Conservation (phyloP, 1,284 basidiomycete species). For the Sporisorium graminicola region DNA sequence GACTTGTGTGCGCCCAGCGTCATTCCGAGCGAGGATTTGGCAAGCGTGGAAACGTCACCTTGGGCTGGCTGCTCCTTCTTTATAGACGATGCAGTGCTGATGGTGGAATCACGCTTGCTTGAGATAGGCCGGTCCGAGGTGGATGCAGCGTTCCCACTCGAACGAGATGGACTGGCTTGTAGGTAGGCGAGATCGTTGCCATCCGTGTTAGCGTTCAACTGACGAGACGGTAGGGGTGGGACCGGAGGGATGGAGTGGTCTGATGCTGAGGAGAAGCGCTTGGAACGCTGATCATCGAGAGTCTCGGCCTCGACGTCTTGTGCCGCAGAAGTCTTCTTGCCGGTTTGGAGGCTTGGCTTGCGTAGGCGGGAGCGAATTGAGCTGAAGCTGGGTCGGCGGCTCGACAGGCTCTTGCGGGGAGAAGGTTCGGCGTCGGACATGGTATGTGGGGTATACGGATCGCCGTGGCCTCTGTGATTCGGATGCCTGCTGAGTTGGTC, state of each 20-base stretch:
- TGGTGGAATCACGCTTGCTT: constrained; percentile 9
- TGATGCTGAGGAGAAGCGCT: constrained; percentile 37
- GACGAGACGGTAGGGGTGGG: constrained; percentile 30
- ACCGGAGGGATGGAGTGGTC: constrained; percentile 36
- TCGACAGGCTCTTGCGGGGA: constrained; percentile 32
- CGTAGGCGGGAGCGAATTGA: constrained; percentile 36
- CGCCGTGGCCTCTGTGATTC: too few relatives aligned
- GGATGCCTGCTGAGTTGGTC: background rate
- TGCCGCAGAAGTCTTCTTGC: constrained; percentile 5
- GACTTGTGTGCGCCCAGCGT: constrained; percentile 21
- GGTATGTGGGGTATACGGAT: background rate
- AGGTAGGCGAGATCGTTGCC: constrained; percentile 8
- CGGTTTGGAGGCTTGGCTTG: constrained; percentile 23
- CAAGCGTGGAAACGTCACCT: constrained; percentile 16
- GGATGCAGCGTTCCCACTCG: background rate
- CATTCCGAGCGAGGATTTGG: constrained; percentile 25
- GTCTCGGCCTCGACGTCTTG: constrained; percentile 11
- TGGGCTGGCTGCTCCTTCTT: constrained; percentile 11
- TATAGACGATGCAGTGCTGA: constrained; percentile 18
- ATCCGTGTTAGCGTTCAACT: background rate
- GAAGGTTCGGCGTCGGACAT: constrained; percentile 38
- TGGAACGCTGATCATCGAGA: constrained; percentile 15
- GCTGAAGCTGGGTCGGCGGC: constrained; percentile 39
- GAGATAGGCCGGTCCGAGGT: background rate
- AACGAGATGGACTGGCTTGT: constrained; percentile 10